A percentile compares a stretch with the other conserved stretches of the same genome.
phyloP scores from a whole-genome alignment of 306 rosid species.

The Begonia peltatifolia region DNA sequence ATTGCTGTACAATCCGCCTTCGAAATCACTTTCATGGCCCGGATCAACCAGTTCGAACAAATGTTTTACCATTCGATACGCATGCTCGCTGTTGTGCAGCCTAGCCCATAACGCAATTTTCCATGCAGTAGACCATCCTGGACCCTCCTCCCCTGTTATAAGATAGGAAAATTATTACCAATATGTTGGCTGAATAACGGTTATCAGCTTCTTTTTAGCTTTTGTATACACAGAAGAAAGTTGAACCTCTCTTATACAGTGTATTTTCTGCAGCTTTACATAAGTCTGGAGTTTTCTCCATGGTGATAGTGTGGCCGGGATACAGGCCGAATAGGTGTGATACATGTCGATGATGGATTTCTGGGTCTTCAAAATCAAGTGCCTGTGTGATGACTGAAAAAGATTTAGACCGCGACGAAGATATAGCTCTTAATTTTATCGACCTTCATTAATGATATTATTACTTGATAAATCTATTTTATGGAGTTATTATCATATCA shows the following conservation, averaged over 20 bases:
- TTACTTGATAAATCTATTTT: too few species aligned
- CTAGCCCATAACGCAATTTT: conserved; percentile 76
- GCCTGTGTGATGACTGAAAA: conserved; percentile 22
- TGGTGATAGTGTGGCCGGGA: conserved; percentile 76
- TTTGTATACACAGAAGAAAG: too few species aligned
- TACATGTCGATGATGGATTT: conserved; percentile 64
- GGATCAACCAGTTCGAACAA: conserved; percentile 76
- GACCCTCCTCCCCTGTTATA: conserved; percentile 80
- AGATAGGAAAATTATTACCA: background rate
- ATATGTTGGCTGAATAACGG: background rate
- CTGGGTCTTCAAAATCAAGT: conserved; percentile 75
- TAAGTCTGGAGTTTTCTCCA: conserved; percentile 60
- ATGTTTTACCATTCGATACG: conserved; percentile 82
- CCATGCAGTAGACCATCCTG: conserved; percentile 99
- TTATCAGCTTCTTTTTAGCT: conserved; percentile 4
- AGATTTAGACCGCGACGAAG: too few species aligned
- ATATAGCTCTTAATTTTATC: too few species aligned
- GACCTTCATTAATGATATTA: too few species aligned
- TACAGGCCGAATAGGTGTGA: conserved; percentile 80
- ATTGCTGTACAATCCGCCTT: conserved; percentile 92
- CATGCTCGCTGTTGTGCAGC: conserved; percentile 74
- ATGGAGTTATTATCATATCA: too few species aligned
- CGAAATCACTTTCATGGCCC: conserved; percentile 46
- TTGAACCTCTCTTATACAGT: conserved; percentile 66
- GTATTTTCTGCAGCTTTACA: conserved; percentile 57